Evolutionary conservation across 2,329 filamentous ascomycete genomes (phyloP), one percentile per base, ranked within the genome.

Genomic region (Ploettnerulaceae sp.): DNA sequence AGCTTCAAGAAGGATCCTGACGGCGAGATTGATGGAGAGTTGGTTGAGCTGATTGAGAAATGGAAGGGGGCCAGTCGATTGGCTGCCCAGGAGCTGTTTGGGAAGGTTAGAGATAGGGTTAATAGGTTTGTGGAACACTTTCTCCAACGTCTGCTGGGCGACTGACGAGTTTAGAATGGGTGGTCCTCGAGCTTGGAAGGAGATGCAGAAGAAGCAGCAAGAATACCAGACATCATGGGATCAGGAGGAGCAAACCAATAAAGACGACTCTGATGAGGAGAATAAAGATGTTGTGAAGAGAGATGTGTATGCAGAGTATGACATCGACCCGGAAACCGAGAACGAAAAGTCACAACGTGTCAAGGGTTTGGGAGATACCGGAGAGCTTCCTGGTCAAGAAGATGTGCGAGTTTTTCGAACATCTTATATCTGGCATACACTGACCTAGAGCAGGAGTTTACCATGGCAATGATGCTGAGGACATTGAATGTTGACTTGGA

Each of bases 71-170:
- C 79, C 14, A 77, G 76, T 49, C 72, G 81, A 52, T 67, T 72
- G 39, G 82, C 81, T 5, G 84, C 84, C 1, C 84, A 88, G 55
- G 81, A 85, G 57, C 66, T 86, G 8, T 87, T 84, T 62, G 71
- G 67, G 18, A 66, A 70, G 15, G 78, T 82, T 17, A 73, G 74
- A 52, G 79, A 82, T 61, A 67, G 78, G 44, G 71, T 85, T 26
- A 70, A 77, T 57, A 67, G 74, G 55, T 64, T 51, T 39, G 54
- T 55, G 15, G 4, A 15, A 14, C 15, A 9, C 15, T 2, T 15
- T 8, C 25, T 34, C 4, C 3, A 12, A 11, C n/a, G 7, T n/a
- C 7, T 11, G 12, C 11, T 9, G 35, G 7, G 3, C n/a, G 9
- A 21, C 48, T 54, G 35, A 54, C 26, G 2, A 4, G 14, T 12